Conservation (phyloP, 176 grass and related monocot genomes). For the Secale cereale region DNA sequence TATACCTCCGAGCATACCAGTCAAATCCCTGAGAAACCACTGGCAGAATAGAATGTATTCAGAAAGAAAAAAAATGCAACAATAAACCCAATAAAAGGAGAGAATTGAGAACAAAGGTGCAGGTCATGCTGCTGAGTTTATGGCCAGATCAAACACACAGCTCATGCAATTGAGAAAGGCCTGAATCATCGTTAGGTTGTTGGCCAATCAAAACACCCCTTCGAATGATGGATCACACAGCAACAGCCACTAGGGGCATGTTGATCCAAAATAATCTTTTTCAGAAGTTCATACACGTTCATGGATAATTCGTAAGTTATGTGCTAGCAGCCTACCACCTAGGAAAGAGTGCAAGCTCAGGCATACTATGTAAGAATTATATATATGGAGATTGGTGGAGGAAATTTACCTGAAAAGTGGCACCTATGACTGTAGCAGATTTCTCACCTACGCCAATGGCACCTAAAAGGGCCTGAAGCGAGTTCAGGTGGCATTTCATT, state of each 20-base stretch:
- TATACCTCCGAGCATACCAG: slow-evolving; percentile 93
- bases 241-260: not conserved
- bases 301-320: not conserved
- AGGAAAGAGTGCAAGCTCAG: not conserved
- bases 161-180: not conserved
- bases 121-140: not conserved
- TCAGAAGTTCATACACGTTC: not conserved
- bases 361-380: not conserved
- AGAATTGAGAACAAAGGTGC: not conserved
- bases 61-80: not conserved
- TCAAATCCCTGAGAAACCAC: slow-evolving; percentile 99
- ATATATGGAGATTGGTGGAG: not conserved
- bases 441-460: slow-evolving; percentile 91
- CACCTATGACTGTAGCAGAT: slow-evolving; percentile 92
- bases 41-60: slow-evolving; percentile 36
- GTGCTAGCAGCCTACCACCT: not conserved
- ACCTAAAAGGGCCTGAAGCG: slow-evolving; percentile 71
- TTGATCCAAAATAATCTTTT: not conserved
- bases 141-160: not conserved
- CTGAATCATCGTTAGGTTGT: not conserved
- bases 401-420: slow-evolving; percentile 99
- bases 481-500: slow-evolving; percentile 35
- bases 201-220: not conserved
- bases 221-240: not conserved
- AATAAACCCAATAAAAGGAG: not conserved